Evolutionary conservation across 2,329 filamentous ascomycete species (phyloP), one percentile per base, ranked within the genome.

Genomic region (Xylaria sp.): DNA sequence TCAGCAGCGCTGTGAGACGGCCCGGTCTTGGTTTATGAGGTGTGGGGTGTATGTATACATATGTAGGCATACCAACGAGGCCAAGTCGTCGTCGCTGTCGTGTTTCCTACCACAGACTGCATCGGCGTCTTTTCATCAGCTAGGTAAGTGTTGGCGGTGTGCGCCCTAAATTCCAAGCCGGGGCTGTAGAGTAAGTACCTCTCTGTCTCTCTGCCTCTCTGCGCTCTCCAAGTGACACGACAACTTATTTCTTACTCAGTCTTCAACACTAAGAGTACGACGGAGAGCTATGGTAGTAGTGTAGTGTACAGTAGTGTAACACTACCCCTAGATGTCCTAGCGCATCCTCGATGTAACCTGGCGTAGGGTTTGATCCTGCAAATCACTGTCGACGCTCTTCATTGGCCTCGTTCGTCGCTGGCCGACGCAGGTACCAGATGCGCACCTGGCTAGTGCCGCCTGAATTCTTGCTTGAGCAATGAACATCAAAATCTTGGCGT

Each of bases 361-460:
- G 44, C 48, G 34, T 65, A 55, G 44, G 66, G 60, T 48, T 37
- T 50, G 66, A 70, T 65, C 55, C 69, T 72, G 67, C 69, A 66
- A 66, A 46, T 52, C 67, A 63, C 54, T 54, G 55, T 63, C 70
- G 65, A 57, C 46, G 66, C 62, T 44, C 31, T 52, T 70, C 67
- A 67, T 54, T 70, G 65, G 67, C 52, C 65, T 44, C 37, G 18
- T 61, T 50, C 34, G n/a, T 66, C 63, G 67, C 65, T 67, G 72
- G 72, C 71, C 71, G 63, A 74, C 55, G 76, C 76, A 77, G 76
- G 74, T 77, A 73, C 72, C 69, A 23, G 68, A 70, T 68, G 62
- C 54, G 37, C 51, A 37, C 41, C 56, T 52, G 51, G n/a, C 31
- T 61, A 39, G 65, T 65, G 51, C 44, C 51, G 20, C 48, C 58